Percentiles rank a stretch among this genome's conserved stretches.
phyloP scores from a whole-genome alignment of 495 filamentous ascomycete genomes.

The Penicillium nucicola region DNA sequence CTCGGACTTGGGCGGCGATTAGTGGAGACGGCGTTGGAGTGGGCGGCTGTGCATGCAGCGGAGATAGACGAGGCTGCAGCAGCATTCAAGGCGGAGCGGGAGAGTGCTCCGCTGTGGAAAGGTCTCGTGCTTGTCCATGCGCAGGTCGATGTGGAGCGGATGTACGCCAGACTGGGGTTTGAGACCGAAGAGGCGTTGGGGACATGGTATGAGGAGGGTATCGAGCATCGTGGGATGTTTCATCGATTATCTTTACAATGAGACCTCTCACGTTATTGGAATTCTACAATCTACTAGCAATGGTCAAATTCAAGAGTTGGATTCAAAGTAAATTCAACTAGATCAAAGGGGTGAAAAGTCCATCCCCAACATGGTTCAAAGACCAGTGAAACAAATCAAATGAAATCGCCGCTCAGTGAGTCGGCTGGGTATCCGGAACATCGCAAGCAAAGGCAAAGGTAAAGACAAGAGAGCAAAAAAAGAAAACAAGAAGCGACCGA shows the following conservation, averaged over 20 bases:
- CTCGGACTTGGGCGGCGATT: conserved; percentile 60
- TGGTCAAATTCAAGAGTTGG: background rate
- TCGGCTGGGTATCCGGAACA: conserved; percentile 40
- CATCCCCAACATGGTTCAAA: conserved; percentile 12
- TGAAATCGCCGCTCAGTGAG: conserved; percentile 21
- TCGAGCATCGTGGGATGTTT: conserved; percentile 83
- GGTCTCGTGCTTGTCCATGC: conserved; percentile 75
- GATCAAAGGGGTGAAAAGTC: background rate
- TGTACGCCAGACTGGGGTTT: conserved; percentile 70
- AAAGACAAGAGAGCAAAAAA: no score
- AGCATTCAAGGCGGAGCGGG: conserved; percentile 36
- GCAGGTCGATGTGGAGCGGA: conserved; percentile 55
- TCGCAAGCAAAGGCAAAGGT: conserved; percentile 11
- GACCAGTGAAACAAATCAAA: conserved; percentile 15
- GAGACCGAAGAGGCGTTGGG: conserved; percentile 66
- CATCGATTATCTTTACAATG: conserved; percentile 26
- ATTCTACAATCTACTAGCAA: background rate
- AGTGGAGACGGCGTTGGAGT: conserved; percentile 58
- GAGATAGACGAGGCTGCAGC: conserved; percentile 36
- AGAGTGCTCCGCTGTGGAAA: conserved; percentile 46
- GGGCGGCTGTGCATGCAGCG: conserved; percentile 54
- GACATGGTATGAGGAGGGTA: conserved; percentile 78
- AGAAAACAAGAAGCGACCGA: conserved; percentile 7
- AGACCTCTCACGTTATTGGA: no score
- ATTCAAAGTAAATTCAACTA: conserved; percentile 2